A percentile compares a stretch with the other conserved stretches of the same genome.
phyloP scores from a whole-genome alignment of 768 basidiomycete species.

The Harrya chromipes region DNA sequence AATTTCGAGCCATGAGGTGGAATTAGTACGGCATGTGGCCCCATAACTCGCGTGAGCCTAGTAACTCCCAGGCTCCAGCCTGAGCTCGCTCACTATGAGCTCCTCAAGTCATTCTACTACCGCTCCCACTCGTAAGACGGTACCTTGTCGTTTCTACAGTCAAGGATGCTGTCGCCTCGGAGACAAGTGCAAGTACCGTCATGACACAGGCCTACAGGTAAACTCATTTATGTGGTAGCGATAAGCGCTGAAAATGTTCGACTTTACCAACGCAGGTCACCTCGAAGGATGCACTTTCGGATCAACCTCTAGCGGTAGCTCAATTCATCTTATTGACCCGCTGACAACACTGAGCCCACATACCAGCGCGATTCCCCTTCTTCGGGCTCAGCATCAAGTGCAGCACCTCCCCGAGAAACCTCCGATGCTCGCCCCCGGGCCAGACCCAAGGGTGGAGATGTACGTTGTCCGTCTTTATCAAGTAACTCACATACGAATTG shows the following conservation, averaged over 20 bases:
- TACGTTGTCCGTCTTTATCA: constrained; percentile 10
- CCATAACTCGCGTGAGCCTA: no score
- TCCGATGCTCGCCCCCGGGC: constrained; percentile 15
- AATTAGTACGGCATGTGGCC: no score
- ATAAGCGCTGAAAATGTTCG: neutral
- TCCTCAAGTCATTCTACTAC: neutral
- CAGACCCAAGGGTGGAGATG: constrained; percentile 25
- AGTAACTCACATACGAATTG: neutral
- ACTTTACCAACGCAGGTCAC: no score
- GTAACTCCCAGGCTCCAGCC: no score
- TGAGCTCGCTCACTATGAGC: constrained; percentile 12
- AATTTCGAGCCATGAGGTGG: no score
- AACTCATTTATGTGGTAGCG: neutral
- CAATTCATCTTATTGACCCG: no score
- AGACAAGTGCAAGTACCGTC: constrained; percentile 23
- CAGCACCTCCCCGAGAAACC: neutral
- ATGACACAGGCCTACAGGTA: constrained; percentile 13
- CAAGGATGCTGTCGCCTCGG: constrained; percentile 29
- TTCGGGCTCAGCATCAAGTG: neutral
- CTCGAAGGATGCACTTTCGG: no score
- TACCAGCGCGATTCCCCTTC: neutral
- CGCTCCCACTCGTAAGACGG: constrained; percentile 1
- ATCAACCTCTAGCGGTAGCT: no score
- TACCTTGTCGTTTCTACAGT: constrained; percentile 19
- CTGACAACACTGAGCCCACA: no score